phyloP scores from a whole-genome alignment of 305 asterid genomes.

The Fraxinus baroniana region DNA sequence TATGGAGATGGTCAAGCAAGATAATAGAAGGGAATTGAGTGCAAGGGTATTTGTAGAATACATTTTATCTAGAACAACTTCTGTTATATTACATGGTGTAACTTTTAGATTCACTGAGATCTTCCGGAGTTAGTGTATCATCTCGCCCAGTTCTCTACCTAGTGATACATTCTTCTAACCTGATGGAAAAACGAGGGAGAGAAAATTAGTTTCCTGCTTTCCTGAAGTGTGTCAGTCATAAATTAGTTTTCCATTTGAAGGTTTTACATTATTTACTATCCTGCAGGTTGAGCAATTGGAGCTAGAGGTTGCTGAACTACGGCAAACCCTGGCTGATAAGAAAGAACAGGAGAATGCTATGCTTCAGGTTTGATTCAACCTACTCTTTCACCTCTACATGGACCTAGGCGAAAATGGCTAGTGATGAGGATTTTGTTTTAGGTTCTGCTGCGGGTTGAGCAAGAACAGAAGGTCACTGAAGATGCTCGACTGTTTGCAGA shows the following conservation, averaged over 20 bases:
- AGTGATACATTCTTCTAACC: not conserved
- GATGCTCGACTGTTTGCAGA: conserved; percentile 78
- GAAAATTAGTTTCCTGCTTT: not conserved
- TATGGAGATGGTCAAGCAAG: conserved; percentile 85
- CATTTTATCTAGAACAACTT: conserved; percentile 9
- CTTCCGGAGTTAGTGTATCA: conserved; percentile 3
- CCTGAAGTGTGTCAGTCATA: not conserved
- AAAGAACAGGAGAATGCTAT: conserved; percentile 76
- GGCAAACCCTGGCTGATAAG: conserved; percentile 58
- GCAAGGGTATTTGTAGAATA: conserved; percentile 60
- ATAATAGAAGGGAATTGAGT: conserved; percentile 78
- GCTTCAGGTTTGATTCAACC: conserved; percentile 59
- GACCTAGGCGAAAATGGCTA: conserved; percentile 11
- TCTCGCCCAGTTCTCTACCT: not conserved
- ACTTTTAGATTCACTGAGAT: conserved; percentile 1
- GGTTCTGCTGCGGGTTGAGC: conserved; percentile 90
- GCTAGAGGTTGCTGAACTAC: conserved; percentile 68
- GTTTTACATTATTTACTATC: not conserved
- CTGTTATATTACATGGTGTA: conserved; percentile 16
- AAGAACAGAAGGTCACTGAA: conserved; percentile 81
- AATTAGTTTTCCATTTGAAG: not conserved
- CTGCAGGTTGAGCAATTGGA: conserved; percentile 82
- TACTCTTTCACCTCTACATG: conserved; percentile 17
- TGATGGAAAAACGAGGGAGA: conserved; percentile 12
- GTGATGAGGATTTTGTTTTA: conserved; percentile 32